Base-by-base conservation (phyloP, 805 yeast genomes). In the Cyberlindnera saturnus region DNA sequence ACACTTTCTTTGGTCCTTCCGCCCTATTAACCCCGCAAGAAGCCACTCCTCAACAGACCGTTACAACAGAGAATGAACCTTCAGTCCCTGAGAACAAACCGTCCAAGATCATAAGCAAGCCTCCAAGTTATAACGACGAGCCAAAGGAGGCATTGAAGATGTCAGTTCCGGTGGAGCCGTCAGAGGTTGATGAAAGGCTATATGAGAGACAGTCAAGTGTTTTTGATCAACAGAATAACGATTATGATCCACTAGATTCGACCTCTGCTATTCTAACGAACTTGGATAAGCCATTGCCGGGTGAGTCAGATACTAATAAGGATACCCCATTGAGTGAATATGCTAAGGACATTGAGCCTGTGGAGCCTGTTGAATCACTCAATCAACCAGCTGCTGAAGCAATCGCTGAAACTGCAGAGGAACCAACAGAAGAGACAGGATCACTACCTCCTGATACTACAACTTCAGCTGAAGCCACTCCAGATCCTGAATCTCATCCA, bases 1-100 rank as follows among this genome's bases (percentile, higher is more conserved):
- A 74, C 38, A 79, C 77, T 26, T 81, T 81, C 50, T 81, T 82
- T 54, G 86, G 84, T 1, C 69, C 71, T 16, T 43, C 57, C 10
- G 59, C 54, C 6, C 33, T 53, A 15, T 41, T 56, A 33, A 26
- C 32, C 6, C 9, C n/a, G 4, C 39, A 32, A 8, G 20, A 38
- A n/a, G 15, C 34, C 40, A 2, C 20, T 16, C 15, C 13, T 14
- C 17, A 19, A 16, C 30, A 31, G 23, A 10, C 13, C 6, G 32
- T 10, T 7, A 8, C 20, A 20, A 29, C 10, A 17, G 36, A 20
- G 31, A 13, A 29, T 14, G 13, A 43, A 30, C 19, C 35, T 5
- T 23, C 26, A 11, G 3, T 33, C 26, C 33, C 17, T 13, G 37
- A 38, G 23, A 16, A 3, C 29, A 45, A 34, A 32, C 45, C 43